These are phyloP conservation scores for Selaginella tamariscina DNA, from an alignment of 75 land plant genomes.

Conservation along the genomic window DNA sequence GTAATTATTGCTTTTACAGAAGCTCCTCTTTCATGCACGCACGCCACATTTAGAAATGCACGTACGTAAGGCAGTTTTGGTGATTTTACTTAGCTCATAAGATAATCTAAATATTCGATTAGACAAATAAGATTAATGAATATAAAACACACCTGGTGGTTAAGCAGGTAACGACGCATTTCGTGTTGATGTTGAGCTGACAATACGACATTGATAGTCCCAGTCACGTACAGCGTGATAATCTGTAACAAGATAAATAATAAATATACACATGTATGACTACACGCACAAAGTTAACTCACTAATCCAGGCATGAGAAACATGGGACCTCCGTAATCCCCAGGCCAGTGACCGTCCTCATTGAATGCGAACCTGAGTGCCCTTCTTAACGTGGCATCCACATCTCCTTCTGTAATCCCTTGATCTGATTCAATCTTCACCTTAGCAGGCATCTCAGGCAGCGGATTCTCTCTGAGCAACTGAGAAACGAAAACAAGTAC, in stretches of 20 bases:
- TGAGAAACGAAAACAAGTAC: constrained; percentile 21
- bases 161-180: constrained; percentile 73
- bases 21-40: no score
- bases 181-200: constrained; percentile 67
- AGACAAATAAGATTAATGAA: background rate
- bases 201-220: constrained; percentile 63
- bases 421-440: constrained; percentile 34
- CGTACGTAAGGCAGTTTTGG: no score
- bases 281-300: no score
- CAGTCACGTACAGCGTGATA: constrained; percentile 61
- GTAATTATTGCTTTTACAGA: no score
- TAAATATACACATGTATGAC: no score
- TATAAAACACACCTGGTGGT: constrained; percentile 66
- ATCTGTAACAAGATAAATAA: constrained; percentile 57
- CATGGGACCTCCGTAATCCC: constrained; percentile 90
- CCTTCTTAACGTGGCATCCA: constrained; percentile 38
- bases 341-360: constrained; percentile 91
- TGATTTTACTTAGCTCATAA: no score
- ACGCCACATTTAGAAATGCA: no score
- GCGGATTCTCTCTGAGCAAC: constrained; percentile 56
- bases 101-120: background rate
- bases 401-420: constrained; percentile 44
- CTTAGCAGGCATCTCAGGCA: constrained; percentile 22
- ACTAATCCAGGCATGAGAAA: constrained; percentile 87
- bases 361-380: constrained; percentile 44